A percentile compares a stretch with the other conserved stretches of the same genome.
Evolutionary conservation across 2,329 filamentous ascomycete genomes (phyloP).

Genomic region (Fusarium mangiferae): DNA sequence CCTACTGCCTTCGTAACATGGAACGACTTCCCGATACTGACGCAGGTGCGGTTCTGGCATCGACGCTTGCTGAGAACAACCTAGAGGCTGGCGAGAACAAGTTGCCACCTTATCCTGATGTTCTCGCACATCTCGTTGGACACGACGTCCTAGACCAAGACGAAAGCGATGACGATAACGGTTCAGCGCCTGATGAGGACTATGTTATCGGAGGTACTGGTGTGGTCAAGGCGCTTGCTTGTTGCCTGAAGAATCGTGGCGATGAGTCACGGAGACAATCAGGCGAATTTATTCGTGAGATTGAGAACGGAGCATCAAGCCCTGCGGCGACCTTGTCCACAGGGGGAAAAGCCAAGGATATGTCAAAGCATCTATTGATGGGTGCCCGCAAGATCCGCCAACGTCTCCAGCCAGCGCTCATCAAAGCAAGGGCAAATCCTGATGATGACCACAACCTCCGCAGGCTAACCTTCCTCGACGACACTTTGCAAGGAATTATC

Average conservation of each 20-base stretch:
- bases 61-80: conserved; percentile 54
- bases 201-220: conserved; percentile 97
- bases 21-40: conserved; percentile 78
- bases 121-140: conserved; percentile 87
- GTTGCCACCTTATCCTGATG: conserved; percentile 71
- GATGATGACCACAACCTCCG: conserved; percentile 82
- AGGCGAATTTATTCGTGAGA: conserved; percentile 63
- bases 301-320: conserved; percentile 61
- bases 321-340: conserved; percentile 54
- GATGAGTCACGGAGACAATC: conserved; percentile 68
- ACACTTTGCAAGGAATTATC: conserved; percentile 90
- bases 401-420: conserved; percentile 84
- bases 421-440: conserved; percentile 74
- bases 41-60: conserved; percentile 59
- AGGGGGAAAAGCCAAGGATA: conserved; percentile 80
- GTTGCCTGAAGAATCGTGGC: conserved; percentile 83
- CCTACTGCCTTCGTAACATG: conserved; percentile 92
- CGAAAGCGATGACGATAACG: conserved; percentile 68
- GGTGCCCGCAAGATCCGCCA: conserved; percentile 89
- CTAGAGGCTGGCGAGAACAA: conserved; percentile 44
- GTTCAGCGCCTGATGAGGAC: conserved; percentile 84
- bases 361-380: conserved; percentile 89
- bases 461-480: conserved; percentile 86
- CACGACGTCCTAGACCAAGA: conserved; percentile 64
- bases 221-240: conserved; percentile 91